Evolutionary conservation across 2,329 filamentous ascomycete species (phyloP).

Genomic region (Mariannaea sp.): DNA sequence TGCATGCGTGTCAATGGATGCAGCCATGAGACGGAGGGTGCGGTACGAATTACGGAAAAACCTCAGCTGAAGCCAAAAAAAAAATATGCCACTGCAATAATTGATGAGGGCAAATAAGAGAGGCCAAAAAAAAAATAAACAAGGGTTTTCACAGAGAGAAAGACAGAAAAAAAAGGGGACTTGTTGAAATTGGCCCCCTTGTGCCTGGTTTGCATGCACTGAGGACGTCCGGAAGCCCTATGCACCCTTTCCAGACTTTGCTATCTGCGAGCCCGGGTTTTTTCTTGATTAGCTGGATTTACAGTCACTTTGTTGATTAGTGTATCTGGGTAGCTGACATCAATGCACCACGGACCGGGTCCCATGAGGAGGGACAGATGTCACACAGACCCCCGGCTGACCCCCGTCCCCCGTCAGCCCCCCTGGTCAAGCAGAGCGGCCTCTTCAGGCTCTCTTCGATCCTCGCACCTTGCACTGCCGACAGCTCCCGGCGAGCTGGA

Average conservation of each 20-base stretch:
- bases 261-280: constrained; percentile 9
- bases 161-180: neutral
- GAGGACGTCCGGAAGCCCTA: too few relatives aligned
- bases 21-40: constrained; percentile 9
- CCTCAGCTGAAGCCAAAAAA: neutral
- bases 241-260: neutral
- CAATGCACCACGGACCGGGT: constrained; percentile 3
- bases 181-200: neutral
- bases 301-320: neutral
- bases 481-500: constrained; percentile 17
- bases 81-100: too few relatives aligned
- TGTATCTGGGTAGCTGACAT: constrained; percentile 11
- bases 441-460: neutral
- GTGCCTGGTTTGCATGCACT: too few relatives aligned
- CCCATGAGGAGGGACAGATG: constrained; percentile 17
- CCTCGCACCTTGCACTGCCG: constrained; percentile 14
- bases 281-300: neutral
- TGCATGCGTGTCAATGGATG: constrained; percentile 8
- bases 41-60: neutral
- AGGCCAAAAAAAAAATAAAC: neutral
- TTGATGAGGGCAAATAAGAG: too few relatives aligned
- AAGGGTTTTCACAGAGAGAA: neutral
- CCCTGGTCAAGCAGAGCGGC: neutral
- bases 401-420: neutral
- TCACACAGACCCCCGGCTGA: constrained; percentile 24